A percentile compares a stretch with the other conserved stretches of the same genome.
These are phyloP conservation scores for Gaultheria prostrata DNA, from an alignment of 148 eudicot genomes.

Conservation along the genomic window DNA sequence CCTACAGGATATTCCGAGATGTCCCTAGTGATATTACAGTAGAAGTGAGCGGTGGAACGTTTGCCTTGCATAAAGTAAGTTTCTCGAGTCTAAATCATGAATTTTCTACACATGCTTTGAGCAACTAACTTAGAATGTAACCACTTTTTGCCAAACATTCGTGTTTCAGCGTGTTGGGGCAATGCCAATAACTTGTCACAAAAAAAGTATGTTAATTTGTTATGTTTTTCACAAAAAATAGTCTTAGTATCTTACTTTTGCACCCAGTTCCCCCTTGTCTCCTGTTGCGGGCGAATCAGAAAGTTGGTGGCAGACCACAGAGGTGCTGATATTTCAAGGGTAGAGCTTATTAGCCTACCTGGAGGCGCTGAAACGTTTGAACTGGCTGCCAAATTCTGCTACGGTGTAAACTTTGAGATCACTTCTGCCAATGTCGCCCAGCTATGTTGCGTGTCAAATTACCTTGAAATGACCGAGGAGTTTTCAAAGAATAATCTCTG, in stretches of 20 bases:
- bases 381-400: constrained; percentile 90
- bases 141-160: background rate
- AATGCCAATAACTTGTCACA: background rate
- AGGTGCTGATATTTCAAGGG: constrained; percentile 48
- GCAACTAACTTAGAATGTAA: background rate
- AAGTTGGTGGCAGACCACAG: constrained; percentile 68
- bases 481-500: constrained; percentile 72
- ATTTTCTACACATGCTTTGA: background rate
- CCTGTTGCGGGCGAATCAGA: constrained; percentile 75
- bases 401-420: constrained; percentile 82
- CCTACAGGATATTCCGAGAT: constrained; percentile 82
- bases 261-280: constrained; percentile 87
- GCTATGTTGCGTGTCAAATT: constrained; percentile 68
- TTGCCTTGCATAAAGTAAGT: constrained; percentile 84
- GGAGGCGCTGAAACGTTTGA: constrained; percentile 86
- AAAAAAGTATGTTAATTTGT: background rate
- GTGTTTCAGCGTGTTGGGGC: background rate
- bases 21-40: constrained; percentile 91
- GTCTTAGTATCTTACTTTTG: background rate
- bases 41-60: constrained; percentile 68
- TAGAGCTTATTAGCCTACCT: constrained; percentile 62
- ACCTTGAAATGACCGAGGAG: constrained; percentile 79
- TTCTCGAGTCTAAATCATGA: background rate
- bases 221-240: background rate
- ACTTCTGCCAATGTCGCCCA: constrained; percentile 79